Evolutionary conservation across 2,329 filamentous ascomycete genomes (phyloP).

Genomic region (Fusarium pseudograminearum): DNA sequence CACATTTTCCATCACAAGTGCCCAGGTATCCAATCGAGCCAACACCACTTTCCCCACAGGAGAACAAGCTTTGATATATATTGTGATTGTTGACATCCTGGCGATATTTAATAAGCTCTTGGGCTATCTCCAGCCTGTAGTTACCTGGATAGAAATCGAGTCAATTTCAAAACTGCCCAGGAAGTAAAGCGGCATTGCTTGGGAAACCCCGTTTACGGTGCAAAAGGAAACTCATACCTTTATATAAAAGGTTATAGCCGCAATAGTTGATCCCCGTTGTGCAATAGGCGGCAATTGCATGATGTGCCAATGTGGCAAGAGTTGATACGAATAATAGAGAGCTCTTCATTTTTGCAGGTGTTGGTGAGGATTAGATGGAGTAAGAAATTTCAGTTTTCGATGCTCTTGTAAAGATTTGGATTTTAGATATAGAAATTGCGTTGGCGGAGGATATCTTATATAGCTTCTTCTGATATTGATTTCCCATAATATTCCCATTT

Average conservation of each 20-base stretch:
- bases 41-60: not conserved
- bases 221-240: not conserved
- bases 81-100: not conserved
- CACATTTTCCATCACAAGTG: not conserved
- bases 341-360: not conserved
- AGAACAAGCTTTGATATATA: not conserved
- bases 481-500: not conserved
- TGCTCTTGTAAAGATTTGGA: not conserved
- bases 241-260: not conserved
- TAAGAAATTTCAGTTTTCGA: not conserved
- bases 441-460: not conserved
- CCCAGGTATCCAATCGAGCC: not conserved
- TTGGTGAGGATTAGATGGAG: not conserved
- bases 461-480: not conserved
- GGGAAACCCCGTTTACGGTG: not conserved
- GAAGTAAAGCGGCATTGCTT: not conserved
- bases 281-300: not conserved
- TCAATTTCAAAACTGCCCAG: not conserved
- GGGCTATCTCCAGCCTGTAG: not conserved
- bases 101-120: not conserved
- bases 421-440: not conserved
- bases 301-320: not conserved
- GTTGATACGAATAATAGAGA: not conserved
- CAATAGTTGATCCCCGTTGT: not conserved
- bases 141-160: not conserved